phyloP scores from a whole-genome alignment of 192 early-diverging fungal genomes.

The Rhizophagus clarus region DNA sequence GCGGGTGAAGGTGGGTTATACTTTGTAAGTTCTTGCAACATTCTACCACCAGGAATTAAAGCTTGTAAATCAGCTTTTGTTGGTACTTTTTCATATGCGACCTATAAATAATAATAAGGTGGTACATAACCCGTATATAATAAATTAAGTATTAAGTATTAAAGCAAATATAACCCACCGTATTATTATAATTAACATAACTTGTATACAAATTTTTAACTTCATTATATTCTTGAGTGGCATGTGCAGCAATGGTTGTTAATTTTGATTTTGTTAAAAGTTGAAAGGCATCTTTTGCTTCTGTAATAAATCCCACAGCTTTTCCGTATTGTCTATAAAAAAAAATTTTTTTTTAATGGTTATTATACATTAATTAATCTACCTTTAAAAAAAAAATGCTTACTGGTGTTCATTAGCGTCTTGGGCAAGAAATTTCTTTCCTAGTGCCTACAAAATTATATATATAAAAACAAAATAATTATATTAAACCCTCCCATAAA shows the following conservation, averaged over 20 bases:
- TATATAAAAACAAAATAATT: neutral
- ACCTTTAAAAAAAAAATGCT: neutral
- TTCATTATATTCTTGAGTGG: conserved; percentile 49
- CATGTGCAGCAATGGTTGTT: conserved; percentile 43
- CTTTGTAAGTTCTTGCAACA: neutral
- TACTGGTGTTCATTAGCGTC: conserved; percentile 64
- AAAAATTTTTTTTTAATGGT: neutral
- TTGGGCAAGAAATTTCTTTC: conserved; percentile 54
- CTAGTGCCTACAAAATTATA: conserved; percentile 46
- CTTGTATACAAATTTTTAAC: conserved; percentile 45
- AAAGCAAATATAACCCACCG: conserved; percentile 47
- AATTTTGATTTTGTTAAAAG: conserved; percentile 50
- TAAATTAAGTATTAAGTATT: neutral
- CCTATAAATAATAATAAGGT: conserved; percentile 27
- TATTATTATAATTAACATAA: conserved; percentile 55
- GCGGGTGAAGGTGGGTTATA: conserved; percentile 8
- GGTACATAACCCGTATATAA: neutral
- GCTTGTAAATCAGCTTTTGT: conserved; percentile 46
- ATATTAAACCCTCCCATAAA: no score
- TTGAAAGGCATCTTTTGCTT: conserved; percentile 47
- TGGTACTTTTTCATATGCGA: conserved; percentile 54
- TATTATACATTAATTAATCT: neutral
- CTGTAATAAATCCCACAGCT: conserved; percentile 57
- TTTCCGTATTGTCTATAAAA: conserved; percentile 50
- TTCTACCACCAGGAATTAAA: conserved; percentile 56